These are phyloP conservation scores for Mariannaea elegans DNA, from an alignment of 2,329 filamentous ascomycete species.

Conservation along the genomic window DNA sequence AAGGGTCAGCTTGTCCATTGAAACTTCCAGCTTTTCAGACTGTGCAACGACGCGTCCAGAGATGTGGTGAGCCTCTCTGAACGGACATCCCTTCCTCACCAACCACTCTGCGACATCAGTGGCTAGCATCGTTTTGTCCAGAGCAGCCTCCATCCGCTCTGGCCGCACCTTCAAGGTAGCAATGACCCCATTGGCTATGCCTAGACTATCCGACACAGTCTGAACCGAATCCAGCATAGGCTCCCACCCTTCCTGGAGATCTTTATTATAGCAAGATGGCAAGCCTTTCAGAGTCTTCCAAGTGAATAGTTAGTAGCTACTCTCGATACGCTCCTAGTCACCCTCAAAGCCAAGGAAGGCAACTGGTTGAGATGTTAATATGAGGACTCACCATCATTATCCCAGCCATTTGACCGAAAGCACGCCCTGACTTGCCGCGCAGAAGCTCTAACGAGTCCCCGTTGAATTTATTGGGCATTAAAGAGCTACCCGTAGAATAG, in stretches of 20 bases:
- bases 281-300: slow-evolving; percentile 64
- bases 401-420: slow-evolving; percentile 84
- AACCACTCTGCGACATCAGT: slow-evolving; percentile 71
- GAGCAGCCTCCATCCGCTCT: slow-evolving; percentile 74
- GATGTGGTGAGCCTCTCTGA: slow-evolving; percentile 82
- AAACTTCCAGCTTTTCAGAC: slow-evolving; percentile 67
- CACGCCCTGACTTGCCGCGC: slow-evolving; percentile 77
- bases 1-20: slow-evolving; percentile 75
- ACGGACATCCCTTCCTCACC: slow-evolving; percentile 72
- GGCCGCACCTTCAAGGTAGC: slow-evolving; percentile 72
- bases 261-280: slow-evolving; percentile 80
- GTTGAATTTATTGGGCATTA: slow-evolving; percentile 67
- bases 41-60: slow-evolving; percentile 76
- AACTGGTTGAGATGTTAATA: slow-evolving; percentile 37
- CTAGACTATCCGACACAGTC: slow-evolving; percentile 76
- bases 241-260: slow-evolving; percentile 79
- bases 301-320: slow-evolving; percentile 38
- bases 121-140: slow-evolving; percentile 79
- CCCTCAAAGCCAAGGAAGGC: slow-evolving; percentile 20
- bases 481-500: slow-evolving; percentile 78
- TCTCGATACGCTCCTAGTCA: slow-evolving; percentile 39
- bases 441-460: slow-evolving; percentile 75
- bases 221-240: slow-evolving; percentile 80
- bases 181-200: slow-evolving; percentile 78
- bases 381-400: slow-evolving; percentile 56